Conservation (phyloP, 345 rosid species). For the Hibiscus syriacus region DNA sequence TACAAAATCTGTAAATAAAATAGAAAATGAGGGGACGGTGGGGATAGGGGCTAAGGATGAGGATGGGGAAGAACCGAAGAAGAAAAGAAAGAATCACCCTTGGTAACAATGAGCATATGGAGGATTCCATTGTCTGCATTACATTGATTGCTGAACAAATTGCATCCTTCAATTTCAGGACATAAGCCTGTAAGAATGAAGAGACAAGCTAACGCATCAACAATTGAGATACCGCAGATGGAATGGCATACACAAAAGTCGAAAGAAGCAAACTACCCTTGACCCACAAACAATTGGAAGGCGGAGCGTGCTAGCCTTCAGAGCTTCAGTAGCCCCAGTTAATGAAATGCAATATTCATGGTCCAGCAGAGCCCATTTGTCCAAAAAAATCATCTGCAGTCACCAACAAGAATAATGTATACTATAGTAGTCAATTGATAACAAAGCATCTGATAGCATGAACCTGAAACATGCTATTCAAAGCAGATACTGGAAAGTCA, state of each 20-base stretch:
- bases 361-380: constrained; percentile 52
- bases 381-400: constrained; percentile 54
- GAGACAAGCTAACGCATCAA: background rate
- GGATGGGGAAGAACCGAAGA: background rate
- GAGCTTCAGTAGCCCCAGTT: constrained; percentile 64
- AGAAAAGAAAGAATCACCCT: constrained; percentile 37
- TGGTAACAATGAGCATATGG: constrained; percentile 52
- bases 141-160: constrained; percentile 80
- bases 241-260: too few relatives aligned
- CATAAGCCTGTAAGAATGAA: constrained; percentile 50
- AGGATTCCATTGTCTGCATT: constrained; percentile 86
- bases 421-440: background rate
- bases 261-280: constrained; percentile 34
- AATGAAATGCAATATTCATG: constrained; percentile 55
- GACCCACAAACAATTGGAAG: constrained; percentile 79
- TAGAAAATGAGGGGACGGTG: background rate
- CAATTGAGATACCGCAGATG: background rate
- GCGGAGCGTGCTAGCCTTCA: constrained; percentile 76
- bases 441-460: background rate
- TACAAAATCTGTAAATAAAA: background rate
- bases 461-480: background rate
- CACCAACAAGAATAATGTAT: constrained; percentile 5
- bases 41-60: background rate
- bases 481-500: too few relatives aligned
- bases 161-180: too few relatives aligned